Base-by-base conservation (phyloP, 352 stramenopile genomes). In the Peronosclerospora sorghi region DNA sequence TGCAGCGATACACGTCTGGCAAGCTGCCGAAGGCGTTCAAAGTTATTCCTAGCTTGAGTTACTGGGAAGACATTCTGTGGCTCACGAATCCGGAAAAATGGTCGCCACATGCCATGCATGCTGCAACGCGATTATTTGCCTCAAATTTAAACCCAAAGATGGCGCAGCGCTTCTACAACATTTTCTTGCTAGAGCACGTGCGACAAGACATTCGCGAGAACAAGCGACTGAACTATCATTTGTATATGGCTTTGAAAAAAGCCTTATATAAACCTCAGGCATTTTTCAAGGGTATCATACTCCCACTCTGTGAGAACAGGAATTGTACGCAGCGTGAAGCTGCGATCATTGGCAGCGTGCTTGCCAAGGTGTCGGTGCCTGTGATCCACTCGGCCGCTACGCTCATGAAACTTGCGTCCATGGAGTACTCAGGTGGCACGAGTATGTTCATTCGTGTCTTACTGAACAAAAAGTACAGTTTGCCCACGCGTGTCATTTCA, bases 1-100 rank as follows among this genome's bases (percentile, higher is more conserved):
- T 99, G 32, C 79, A 87, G 53, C 77, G 86, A 19, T 99, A 99
- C 73, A 97, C 91, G 34, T 94, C 90, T 4, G 97, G 96, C 36
- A 99, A 99, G 63, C 69, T 99, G 30, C 96, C 97, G 5, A 99
- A 99, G 73, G 96, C 96, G 13, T 99, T 99, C 73, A 99, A 99
- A 74, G 96, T 99, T 26, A 97, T 99, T 48, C 97, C 97, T 15
- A 96, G 89, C 18, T 61, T 99, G 36, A 94, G 76, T 50, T 98
- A 99, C 68, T 99, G 97, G 97, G 97, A 99, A 54, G 95, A 93
- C 48, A 92, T 94, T 59, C 60, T 99, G 48, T 99, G 95, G 76
- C 75, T 99, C 32, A 99, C 96, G 18, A 83, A 75, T 43, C 96
- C 96, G 3, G 95, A 99, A 50, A 84, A 90, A 56, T 99, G 96